phyloP scores from a whole-genome alignment of 768 basidiomycete genomes.

The Pleurotus pulmonarius region DNA sequence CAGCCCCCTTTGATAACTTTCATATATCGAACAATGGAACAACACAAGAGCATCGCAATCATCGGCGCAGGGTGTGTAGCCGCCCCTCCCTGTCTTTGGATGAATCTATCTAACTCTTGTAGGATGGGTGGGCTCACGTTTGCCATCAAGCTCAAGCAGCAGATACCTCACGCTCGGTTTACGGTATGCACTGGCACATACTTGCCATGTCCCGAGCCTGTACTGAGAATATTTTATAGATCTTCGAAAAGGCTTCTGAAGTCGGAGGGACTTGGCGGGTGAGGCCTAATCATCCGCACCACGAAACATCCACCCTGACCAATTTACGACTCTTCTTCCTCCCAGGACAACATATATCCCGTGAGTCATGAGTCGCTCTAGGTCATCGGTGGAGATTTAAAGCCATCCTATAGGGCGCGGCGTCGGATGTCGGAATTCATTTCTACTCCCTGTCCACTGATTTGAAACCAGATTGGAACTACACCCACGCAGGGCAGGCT shows the following conservation, averaged over 20 bases:
- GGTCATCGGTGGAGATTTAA: too few relatives aligned
- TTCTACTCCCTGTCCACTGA: constrained; percentile 49
- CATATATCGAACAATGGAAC: not conserved
- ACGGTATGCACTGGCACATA: constrained; percentile 23
- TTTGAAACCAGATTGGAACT: constrained; percentile 40
- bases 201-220: not conserved
- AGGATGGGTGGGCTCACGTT: constrained; percentile 40
- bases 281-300: constrained; percentile 10
- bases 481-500: constrained; percentile 35
- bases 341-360: constrained; percentile 24
- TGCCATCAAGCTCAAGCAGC: constrained; percentile 37
- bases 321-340: not conserved
- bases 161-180: constrained; percentile 34
- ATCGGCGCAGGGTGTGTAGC: constrained; percentile 4
- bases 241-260: constrained; percentile 40
- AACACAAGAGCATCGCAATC: not conserved
- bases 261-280: constrained; percentile 55
- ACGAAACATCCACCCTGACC: not conserved
- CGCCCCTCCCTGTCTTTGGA: not conserved
- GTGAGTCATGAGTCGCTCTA: not conserved
- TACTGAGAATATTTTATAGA: constrained; percentile 26
- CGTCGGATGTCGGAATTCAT: constrained; percentile 38
- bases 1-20: too few relatives aligned
- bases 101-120: not conserved
- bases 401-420: constrained; percentile 31